Evolutionary conservation across 257 asterid species (phyloP).

Genomic region (Mentha longifolia): DNA sequence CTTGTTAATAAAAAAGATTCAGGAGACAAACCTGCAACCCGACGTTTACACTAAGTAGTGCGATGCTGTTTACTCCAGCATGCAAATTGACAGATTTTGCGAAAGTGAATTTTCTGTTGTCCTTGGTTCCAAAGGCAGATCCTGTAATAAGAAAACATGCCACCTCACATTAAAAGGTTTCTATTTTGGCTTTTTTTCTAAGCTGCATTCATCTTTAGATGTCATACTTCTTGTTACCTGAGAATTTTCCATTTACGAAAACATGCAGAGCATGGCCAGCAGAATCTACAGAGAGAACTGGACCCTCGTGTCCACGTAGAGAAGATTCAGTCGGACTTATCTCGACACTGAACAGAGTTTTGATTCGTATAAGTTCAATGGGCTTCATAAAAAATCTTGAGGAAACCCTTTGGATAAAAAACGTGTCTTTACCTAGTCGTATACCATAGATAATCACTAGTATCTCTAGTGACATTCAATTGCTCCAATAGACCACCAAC

Average conservation of each 20-base stretch:
- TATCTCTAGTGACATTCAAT: conserved; percentile 86
- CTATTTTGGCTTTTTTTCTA: not conserved
- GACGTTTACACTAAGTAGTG: conserved; percentile 82
- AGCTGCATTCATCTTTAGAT: not conserved
- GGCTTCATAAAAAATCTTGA: not conserved
- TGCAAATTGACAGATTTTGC: conserved; percentile 59
- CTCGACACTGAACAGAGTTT: conserved; percentile 53
- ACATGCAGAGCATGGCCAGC: conserved; percentile 89
- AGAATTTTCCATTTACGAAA: conserved; percentile 65
- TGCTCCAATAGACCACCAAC: conserved; percentile 83
- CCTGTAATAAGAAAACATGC: conserved; percentile 51
- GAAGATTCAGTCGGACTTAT: conserved; percentile 74
- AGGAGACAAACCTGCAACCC: conserved; percentile 77
- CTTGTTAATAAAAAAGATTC: not conserved
- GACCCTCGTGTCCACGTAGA: conserved; percentile 57
- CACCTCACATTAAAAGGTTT: conserved; percentile 9
- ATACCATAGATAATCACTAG: conserved; percentile 94
- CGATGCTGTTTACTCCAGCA: conserved; percentile 75
- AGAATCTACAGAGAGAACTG: conserved; percentile 65
- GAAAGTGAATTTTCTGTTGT: conserved; percentile 54
- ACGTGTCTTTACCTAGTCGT: conserved; percentile 67
- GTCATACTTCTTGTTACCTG: conserved; percentile 46
- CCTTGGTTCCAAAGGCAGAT: conserved; percentile 72
- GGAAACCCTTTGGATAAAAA: not conserved
- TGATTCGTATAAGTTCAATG: not conserved